Percentiles rank a stretch among this genome's conserved stretches.
Evolutionary conservation across 2,329 filamentous ascomycete species (phyloP).

Genomic region (Fusarium robinianum): DNA sequence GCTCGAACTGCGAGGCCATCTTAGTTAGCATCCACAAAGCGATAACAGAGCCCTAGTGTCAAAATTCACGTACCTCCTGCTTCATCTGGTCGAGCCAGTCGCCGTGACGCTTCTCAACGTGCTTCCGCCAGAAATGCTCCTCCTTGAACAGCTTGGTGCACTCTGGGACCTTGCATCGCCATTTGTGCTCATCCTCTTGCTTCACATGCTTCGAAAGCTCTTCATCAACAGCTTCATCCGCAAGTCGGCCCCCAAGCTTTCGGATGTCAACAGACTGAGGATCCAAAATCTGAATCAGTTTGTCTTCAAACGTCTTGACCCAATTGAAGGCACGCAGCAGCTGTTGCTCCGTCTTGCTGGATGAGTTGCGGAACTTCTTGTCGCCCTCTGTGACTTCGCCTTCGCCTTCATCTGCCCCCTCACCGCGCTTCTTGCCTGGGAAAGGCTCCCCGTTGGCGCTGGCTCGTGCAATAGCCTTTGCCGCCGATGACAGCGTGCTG

Average conservation of each 20-base stretch:
- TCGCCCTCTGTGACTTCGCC: conserved; percentile 57
- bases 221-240: conserved; percentile 84
- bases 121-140: conserved; percentile 96
- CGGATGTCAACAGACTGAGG: conserved; percentile 84
- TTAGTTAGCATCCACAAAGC: conserved; percentile 4
- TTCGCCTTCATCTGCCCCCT: conserved; percentile 65
- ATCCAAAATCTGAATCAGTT: conserved; percentile 89
- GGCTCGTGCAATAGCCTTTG: conserved; percentile 82
- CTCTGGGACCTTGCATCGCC: conserved; percentile 92
- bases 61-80: conserved; percentile 70
- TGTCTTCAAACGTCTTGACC: conserved; percentile 98
- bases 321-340: conserved; percentile 95
- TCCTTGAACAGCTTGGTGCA: conserved; percentile 98
- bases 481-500: conserved; percentile 79
- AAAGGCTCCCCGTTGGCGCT: conserved; percentile 83
- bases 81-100: conserved; percentile 84
- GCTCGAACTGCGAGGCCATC: conserved; percentile 64
- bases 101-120: conserved; percentile 91
- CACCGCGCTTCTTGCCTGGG: conserved; percentile 77
- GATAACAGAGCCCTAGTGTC: not conserved
- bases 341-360: conserved; percentile 84
- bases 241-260: conserved; percentile 86
- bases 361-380: conserved; percentile 71
- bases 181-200: conserved; percentile 97
- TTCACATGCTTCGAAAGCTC: conserved; percentile 88